These are phyloP conservation scores for Benincasa hispida DNA, from an alignment of 306 rosid species.

Conservation along the genomic window DNA sequence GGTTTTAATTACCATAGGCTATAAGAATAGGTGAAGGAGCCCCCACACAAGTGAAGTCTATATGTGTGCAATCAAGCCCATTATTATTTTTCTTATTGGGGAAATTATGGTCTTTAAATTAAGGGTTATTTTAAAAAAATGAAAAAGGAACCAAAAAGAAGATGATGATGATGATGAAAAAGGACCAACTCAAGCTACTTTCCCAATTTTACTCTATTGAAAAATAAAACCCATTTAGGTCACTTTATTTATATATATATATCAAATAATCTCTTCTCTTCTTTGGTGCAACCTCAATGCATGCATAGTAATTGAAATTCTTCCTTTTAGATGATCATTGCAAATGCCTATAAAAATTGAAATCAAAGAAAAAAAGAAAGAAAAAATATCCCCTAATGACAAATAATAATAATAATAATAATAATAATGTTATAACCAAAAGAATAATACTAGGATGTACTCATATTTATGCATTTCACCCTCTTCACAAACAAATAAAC, in stretches of 20 bases:
- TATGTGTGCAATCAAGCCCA: background rate
- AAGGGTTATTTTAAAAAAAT: background rate
- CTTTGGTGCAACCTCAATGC: background rate
- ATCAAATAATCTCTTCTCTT: background rate
- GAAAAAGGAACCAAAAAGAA: no score
- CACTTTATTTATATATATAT: background rate
- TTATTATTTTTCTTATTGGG: background rate
- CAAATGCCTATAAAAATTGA: background rate
- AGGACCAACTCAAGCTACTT: background rate
- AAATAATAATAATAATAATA: no score
- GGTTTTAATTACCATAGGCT: background rate
- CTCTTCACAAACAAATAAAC: no score
- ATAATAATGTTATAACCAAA: no score
- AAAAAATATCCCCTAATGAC: no score
- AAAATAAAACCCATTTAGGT: background rate
- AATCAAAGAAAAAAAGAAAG: background rate
- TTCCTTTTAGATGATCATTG: background rate
- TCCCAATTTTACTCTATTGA: background rate
- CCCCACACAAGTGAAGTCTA: background rate
- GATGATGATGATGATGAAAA: background rate
- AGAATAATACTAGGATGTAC: no score
- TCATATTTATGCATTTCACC: no score
- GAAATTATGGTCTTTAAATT: background rate
- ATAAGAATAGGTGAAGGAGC: background rate
- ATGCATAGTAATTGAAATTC: background rate